phyloP scores from a whole-genome alignment of 495 filamentous ascomycete genomes.

The Cetradonia linearis region DNA sequence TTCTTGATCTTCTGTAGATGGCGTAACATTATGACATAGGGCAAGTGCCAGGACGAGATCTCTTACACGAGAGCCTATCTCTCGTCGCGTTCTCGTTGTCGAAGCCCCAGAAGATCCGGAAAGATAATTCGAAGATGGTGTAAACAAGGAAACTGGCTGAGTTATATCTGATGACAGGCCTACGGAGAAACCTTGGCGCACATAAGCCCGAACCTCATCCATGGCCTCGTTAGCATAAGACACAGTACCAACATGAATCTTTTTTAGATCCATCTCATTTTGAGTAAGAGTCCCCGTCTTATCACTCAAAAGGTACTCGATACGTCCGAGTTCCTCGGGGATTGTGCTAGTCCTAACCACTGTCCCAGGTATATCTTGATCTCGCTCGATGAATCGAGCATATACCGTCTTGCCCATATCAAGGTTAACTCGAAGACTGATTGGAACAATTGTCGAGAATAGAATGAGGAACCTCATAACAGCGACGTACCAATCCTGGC shows the following conservation, averaged over 20 bases:
- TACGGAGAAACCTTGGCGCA: constrained; percentile 67
- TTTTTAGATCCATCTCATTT: constrained; percentile 98
- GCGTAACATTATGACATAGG: constrained; percentile 96
- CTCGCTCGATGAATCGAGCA: constrained; percentile 87
- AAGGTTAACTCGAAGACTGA: constrained; percentile 89
- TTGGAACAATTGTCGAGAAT: constrained; percentile 98
- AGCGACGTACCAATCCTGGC: constrained; percentile 76
- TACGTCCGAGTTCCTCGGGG: constrained; percentile 87
- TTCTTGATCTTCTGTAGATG: constrained; percentile 72
- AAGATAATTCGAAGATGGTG: constrained; percentile 59
- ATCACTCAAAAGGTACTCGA: constrained; percentile 93
- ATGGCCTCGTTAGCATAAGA: constrained; percentile 97
- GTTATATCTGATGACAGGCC: constrained; percentile 31
- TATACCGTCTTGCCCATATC: constrained; percentile 97
- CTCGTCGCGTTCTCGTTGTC: constrained; percentile 71
- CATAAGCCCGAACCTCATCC: constrained; percentile 85
- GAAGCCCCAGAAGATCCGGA: constrained; percentile 44
- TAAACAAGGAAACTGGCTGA: constrained; percentile 44
- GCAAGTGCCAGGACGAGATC: constrained; percentile 86
- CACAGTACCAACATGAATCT: constrained; percentile 95
- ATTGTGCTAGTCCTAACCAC: constrained; percentile 96
- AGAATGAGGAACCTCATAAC: constrained; percentile 93
- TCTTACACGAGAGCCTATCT: constrained; percentile 85
- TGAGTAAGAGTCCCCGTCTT: constrained; percentile 97
- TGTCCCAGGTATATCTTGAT: constrained; percentile 78